phyloP scores from a whole-genome alignment of 2,329 filamentous ascomycete species.

The Cercospora sesami region DNA sequence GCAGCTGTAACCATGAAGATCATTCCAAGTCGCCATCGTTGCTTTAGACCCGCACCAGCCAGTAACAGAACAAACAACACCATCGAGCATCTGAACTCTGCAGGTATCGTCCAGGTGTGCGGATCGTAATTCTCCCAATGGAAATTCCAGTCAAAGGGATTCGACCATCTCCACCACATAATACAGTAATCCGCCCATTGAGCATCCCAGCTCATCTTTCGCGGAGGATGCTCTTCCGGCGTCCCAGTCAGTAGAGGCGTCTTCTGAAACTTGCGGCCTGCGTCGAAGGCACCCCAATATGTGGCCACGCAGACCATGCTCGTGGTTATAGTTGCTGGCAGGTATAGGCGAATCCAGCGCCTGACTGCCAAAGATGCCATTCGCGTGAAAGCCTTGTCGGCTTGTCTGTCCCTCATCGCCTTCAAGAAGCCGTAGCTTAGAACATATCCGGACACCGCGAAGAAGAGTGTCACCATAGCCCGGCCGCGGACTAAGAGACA shows the following conservation, averaged over 20 bases:
- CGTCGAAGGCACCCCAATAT: constrained; percentile 8
- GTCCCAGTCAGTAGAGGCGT: neutral
- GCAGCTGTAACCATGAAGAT: constrained; percentile 10
- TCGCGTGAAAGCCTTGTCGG: constrained; percentile 10
- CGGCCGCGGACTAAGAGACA: constrained; percentile 22
- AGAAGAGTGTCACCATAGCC: constrained; percentile 25
- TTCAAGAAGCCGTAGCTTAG: constrained; percentile 21
- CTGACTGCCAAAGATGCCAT: constrained; percentile 12
- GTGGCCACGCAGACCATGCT: constrained; percentile 8
- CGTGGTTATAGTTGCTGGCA: constrained; percentile 11
- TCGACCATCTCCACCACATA: constrained; percentile 16
- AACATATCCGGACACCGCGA: constrained; percentile 24
- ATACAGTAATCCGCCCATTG: constrained; percentile 7
- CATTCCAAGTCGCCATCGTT: constrained; percentile 16
- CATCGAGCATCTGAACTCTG: constrained; percentile 20
- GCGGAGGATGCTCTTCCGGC: constrained; percentile 16
- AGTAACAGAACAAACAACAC: constrained; percentile 19
- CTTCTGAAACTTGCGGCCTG: neutral
- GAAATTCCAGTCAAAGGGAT: constrained; percentile 9
- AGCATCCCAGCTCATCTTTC: neutral
- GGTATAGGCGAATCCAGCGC: constrained; percentile 12
- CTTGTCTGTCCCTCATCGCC: constrained; percentile 3
- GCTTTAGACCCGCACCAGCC: constrained; percentile 15
- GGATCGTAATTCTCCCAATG: constrained; percentile 13
- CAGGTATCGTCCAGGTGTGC: constrained; percentile 22